phyloP scores from a whole-genome alignment of 441 rosid genomes.

The Theobroma grandiflorum region DNA sequence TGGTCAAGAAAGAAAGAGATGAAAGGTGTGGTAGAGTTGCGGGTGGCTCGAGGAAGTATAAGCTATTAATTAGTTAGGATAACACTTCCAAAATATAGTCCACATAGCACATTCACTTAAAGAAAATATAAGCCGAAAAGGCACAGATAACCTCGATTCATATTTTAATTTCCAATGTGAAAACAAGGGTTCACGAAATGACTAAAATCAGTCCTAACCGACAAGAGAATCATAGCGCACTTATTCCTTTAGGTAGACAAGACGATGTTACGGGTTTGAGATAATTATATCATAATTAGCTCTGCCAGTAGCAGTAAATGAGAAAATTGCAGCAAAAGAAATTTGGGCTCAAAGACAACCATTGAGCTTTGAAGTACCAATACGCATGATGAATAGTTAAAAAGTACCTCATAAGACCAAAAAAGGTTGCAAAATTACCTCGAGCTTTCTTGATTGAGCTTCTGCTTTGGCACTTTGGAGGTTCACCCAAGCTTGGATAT shows the following conservation, averaged over 20 bases:
- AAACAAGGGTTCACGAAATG: neutral
- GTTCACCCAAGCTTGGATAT: slow-evolving; percentile 93
- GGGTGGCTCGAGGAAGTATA: slow-evolving; percentile 63
- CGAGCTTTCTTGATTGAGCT: slow-evolving; percentile 93
- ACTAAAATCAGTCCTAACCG: neutral
- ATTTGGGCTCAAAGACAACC: slow-evolving; percentile 12
- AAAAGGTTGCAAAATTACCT: slow-evolving; percentile 52
- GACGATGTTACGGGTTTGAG: neutral
- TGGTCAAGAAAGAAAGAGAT: slow-evolving; percentile 53
- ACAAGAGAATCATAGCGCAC: neutral
- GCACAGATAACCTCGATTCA: neutral
- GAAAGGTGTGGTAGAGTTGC: slow-evolving; percentile 29
- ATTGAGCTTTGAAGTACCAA: slow-evolving; percentile 7
- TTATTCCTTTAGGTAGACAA: neutral
- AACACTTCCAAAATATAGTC: neutral
- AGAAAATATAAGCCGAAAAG: neutral
- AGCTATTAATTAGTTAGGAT: slow-evolving; percentile 27
- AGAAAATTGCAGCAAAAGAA: neutral
- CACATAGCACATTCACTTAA: neutral
- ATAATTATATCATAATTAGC: neutral
- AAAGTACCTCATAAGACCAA: neutral
- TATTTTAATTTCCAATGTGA: neutral
- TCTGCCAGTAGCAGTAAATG: neutral
- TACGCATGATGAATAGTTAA: neutral
- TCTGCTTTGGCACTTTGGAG: slow-evolving; percentile 95